Percentiles rank a stretch among this genome's conserved stretches.
These are phyloP conservation scores for Alternaria tenuissima DNA, from an alignment of 2,329 filamentous ascomycete genomes.

Conservation along the genomic window DNA sequence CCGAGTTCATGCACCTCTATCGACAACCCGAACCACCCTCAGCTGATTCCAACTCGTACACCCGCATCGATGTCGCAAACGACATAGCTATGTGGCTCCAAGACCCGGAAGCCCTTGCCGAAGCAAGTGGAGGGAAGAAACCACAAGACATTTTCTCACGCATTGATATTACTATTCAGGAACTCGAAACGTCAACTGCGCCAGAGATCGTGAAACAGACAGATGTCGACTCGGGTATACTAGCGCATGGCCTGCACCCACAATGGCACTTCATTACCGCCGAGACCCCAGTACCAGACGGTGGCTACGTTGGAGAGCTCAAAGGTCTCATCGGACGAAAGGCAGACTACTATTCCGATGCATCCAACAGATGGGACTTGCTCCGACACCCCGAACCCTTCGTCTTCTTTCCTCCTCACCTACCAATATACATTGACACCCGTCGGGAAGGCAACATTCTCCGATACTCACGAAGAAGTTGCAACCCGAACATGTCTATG, in stretches of 20 bases:
- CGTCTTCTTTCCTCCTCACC: slow-evolving; percentile 76
- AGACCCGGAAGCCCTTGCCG: slow-evolving; percentile 72
- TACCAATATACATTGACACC: slow-evolving; percentile 94
- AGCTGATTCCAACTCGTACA: slow-evolving; percentile 78
- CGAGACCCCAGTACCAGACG: slow-evolving; percentile 58
- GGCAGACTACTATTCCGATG: slow-evolving; percentile 57
- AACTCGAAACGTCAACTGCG: slow-evolving; percentile 59
- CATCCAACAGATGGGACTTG: slow-evolving; percentile 57
- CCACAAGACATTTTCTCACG: slow-evolving; percentile 75
- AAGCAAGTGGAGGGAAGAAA: slow-evolving; percentile 70
- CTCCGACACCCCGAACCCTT: slow-evolving; percentile 62
- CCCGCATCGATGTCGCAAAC: slow-evolving; percentile 76
- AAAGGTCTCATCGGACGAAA: slow-evolving; percentile 64
- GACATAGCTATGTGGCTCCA: slow-evolving; percentile 80
- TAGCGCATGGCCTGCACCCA: slow-evolving; percentile 65
- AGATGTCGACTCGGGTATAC: slow-evolving; percentile 58
- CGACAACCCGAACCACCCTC: slow-evolving; percentile 65
- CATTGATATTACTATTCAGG: slow-evolving; percentile 63
- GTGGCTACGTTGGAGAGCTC: slow-evolving; percentile 73
- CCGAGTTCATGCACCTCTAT: slow-evolving; percentile 78
- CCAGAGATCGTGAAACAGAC: slow-evolving; percentile 62
- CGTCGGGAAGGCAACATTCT: slow-evolving; percentile 84
- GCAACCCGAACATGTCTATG: slow-evolving; percentile 85
- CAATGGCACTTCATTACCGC: slow-evolving; percentile 75
- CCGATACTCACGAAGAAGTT: slow-evolving; percentile 91